Evolutionary conservation across 148 eudicot species (phyloP).

Genomic region (Dysphania ambrosioides): DNA sequence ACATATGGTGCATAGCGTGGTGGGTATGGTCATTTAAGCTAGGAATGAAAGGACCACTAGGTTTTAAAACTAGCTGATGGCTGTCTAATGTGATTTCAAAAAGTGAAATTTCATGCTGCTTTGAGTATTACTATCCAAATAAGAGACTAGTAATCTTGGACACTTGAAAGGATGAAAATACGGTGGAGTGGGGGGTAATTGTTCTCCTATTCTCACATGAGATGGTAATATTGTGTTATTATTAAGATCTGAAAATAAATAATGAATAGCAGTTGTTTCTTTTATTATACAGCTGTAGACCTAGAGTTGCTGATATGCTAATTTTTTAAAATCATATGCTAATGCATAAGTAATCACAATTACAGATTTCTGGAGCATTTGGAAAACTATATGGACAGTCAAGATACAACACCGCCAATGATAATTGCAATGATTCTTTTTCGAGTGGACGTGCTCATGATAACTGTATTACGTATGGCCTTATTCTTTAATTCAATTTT

Average conservation of each 20-base stretch:
- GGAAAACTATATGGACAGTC: conserved; percentile 91
- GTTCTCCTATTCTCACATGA: too few species aligned
- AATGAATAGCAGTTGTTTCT: not conserved
- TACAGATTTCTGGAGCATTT: conserved; percentile 86
- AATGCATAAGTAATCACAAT: conserved; percentile 7
- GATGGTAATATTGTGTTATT: not conserved
- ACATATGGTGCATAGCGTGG: too few species aligned
- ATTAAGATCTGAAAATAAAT: not conserved
- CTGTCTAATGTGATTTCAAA: too few species aligned
- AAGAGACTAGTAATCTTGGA: too few species aligned
- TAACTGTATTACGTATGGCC: conserved; percentile 75
- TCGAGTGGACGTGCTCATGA: conserved; percentile 60
- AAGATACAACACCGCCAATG: conserved; percentile 51
- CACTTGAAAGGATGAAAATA: too few species aligned
- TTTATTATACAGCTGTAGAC: not conserved
- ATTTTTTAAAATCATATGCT: not conserved
- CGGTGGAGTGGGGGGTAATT: too few species aligned
- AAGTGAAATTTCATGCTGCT: too few species aligned
- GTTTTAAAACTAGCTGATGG: too few species aligned
- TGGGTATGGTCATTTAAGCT: too few species aligned
- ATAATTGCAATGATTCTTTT: conserved; percentile 40
- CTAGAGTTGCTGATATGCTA: not conserved
- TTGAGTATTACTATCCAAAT: too few species aligned
- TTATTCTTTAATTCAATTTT: not conserved
- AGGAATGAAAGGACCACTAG: too few species aligned